Evolutionary conservation across 2,329 filamentous ascomycete species (phyloP).

Genomic region (Grosmannia huntii): DNA sequence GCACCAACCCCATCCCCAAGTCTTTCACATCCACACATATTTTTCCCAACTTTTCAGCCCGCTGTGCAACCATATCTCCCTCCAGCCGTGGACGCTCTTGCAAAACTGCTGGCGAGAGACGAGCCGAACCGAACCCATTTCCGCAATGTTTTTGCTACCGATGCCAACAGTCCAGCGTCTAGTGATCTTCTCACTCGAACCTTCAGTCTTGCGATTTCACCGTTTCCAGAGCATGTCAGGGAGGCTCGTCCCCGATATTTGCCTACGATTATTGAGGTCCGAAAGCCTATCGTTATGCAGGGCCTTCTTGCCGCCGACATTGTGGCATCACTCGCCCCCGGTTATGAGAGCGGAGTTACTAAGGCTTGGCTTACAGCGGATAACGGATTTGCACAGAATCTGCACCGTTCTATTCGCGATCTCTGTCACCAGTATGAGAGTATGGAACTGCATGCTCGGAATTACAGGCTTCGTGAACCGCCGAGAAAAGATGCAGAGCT

Average conservation of each 20-base stretch:
- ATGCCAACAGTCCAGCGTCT: slow-evolving; percentile 49
- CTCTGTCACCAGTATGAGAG: slow-evolving; percentile 51
- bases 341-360: slow-evolving; percentile 56
- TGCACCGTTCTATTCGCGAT: slow-evolving; percentile 62
- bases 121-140: slow-evolving; percentile 85
- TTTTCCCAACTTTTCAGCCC: slow-evolving; percentile 73
- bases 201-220: slow-evolving; percentile 76
- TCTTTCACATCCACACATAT: slow-evolving; percentile 42
- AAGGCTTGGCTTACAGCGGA: slow-evolving; percentile 70
- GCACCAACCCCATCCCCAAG: slow-evolving; percentile 65
- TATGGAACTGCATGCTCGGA: slow-evolving; percentile 10
- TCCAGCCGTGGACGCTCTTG: slow-evolving; percentile 76
- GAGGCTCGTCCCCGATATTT: slow-evolving; percentile 42
- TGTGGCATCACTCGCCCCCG: slow-evolving; percentile 55
- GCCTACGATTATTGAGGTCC: slow-evolving; percentile 59
- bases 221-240: slow-evolving; percentile 56
- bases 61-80: slow-evolving; percentile 76
- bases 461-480: slow-evolving; percentile 19
- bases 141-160: slow-evolving; percentile 65
- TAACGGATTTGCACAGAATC: slow-evolving; percentile 70
- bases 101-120: slow-evolving; percentile 83
- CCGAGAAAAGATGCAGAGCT: slow-evolving; percentile 36
- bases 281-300: slow-evolving; percentile 86
- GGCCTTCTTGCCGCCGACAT: slow-evolving; percentile 85
- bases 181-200: slow-evolving; percentile 75